Percentiles rank a stretch among this genome's conserved stretches.
Conservation (phyloP, 768 basidiomycete species). For the Agaricus sinodeliciosus region DNA sequence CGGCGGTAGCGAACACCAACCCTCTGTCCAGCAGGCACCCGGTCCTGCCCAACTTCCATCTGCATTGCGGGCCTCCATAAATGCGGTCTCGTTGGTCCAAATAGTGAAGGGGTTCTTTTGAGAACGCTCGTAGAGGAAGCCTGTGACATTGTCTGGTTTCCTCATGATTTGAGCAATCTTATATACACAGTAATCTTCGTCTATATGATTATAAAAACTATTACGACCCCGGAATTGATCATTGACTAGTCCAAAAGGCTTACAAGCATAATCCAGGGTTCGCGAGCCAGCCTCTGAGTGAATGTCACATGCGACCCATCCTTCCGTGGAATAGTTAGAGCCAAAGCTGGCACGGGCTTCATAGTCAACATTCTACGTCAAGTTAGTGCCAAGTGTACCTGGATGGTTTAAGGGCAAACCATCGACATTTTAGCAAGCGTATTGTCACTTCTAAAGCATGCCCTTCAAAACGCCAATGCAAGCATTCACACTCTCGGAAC, state of each 20-base stretch:
- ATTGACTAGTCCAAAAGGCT: slow-evolving; percentile 13
- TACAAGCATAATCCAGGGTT: slow-evolving; percentile 75
- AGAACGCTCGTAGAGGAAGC: slow-evolving; percentile 47
- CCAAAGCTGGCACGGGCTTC: slow-evolving; percentile 77
- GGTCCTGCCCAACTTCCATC: slow-evolving; percentile 68
- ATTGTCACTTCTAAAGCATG: no score
- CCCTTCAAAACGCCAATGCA: no score
- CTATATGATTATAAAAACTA: slow-evolving; percentile 26
- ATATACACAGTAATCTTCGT: slow-evolving; percentile 71
- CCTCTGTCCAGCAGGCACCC: slow-evolving; percentile 75
- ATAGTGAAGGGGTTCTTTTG: slow-evolving; percentile 50
- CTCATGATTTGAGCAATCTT: slow-evolving; percentile 49
- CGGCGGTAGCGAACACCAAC: slow-evolving; percentile 20
- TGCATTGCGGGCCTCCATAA: slow-evolving; percentile 73
- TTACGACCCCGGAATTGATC: no score
- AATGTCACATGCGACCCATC: slow-evolving; percentile 73
- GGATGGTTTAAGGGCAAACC: no score
- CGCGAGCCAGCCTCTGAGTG: slow-evolving; percentile 76
- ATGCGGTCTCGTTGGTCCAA: slow-evolving; percentile 62
- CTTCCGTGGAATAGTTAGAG: slow-evolving; percentile 47
- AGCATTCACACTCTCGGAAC: no score
- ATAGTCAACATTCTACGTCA: slow-evolving; percentile 55
- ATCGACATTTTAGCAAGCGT: no score
- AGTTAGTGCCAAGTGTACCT: neutral
- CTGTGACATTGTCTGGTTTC: slow-evolving; percentile 39